Evolutionary conservation across 495 filamentous ascomycete genomes (phyloP), one percentile per base, ranked within the genome.

Genomic region (Neurospora tetrasperma): DNA sequence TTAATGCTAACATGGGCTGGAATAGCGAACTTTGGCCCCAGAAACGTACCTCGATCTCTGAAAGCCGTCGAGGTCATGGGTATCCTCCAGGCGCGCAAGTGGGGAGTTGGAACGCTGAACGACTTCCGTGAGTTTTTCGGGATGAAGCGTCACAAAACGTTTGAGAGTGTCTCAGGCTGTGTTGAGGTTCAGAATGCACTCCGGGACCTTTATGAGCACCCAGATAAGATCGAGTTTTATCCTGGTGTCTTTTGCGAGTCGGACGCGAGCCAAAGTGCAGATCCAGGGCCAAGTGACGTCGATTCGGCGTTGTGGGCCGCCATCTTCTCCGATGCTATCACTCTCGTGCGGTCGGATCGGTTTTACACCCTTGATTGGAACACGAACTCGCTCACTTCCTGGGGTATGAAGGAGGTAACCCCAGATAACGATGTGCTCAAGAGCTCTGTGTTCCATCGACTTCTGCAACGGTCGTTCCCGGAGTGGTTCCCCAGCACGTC

Each of bases 81-180:
- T 42, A 94, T 95, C 48, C 85, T 90, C 74, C 93, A 96, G 75
- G 89, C 90, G 4, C 89, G 93, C 6, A 84, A 87, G 7, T 94
- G 93, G 93, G 91, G 91, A 72, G 76, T 94, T 46, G 90, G 90
- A 11, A 90, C 91, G 2, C 80, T 96, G 70, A 96, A 96, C 76
- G 93, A 96, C 80, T 93, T 96, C 81, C 87, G 93, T 42, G 82
- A 88, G 69, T 93, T 90, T 81, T 93, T 94, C 78, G 88, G 87
- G 31, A 80, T 94, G 59, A 83, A 85, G 70, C 85, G 85, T 10
- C 87, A 94, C 78, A 81, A 88, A 73, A 90, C 89, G 0, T 96
- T 96, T 75, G 88, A 90, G 69, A 89, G 90, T 70, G 94, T 96
- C 79, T 94, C 93, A 70, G 82, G 86, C 0, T 88, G 95, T 75